Evolutionary conservation across 2,329 filamentous ascomycete genomes (phyloP).

Genomic region (Fusarium duplospermum): DNA sequence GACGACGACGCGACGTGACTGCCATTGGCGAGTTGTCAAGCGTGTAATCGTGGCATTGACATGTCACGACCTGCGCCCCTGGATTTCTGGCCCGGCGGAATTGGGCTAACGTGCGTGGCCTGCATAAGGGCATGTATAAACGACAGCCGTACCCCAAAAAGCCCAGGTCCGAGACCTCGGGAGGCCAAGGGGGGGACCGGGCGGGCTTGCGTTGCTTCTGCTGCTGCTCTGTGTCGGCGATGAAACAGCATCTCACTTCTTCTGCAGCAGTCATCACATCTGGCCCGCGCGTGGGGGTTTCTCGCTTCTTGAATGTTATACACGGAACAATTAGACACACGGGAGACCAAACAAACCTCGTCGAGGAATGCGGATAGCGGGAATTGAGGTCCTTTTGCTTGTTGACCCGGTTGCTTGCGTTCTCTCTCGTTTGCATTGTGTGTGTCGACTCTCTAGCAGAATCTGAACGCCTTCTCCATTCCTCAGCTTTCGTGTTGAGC

Average conservation of each 20-base stretch:
- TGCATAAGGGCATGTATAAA: constrained; percentile 31
- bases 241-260: constrained; percentile 30
- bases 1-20: background rate
- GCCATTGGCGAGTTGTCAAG: constrained; percentile 16
- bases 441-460: background rate
- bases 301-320: background rate
- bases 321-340: constrained; percentile 4
- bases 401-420: constrained; percentile 11
- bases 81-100: constrained; percentile 12
- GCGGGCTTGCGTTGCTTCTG: background rate
- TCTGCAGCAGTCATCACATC: constrained; percentile 12
- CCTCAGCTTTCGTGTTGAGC: constrained; percentile 36
- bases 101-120: constrained; percentile 21
- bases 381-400: background rate
- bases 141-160: constrained; percentile 6
- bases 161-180: constrained; percentile 30
- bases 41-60: constrained; percentile 2
- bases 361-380: constrained; percentile 30
- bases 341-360: background rate
- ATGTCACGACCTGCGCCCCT: constrained; percentile 20
- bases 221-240: constrained; percentile 13
- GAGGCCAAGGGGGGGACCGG: constrained; percentile 11
- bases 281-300: constrained; percentile 13
- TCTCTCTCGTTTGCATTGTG: constrained; percentile 6
- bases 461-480: constrained; percentile 34